Conservation (phyloP, 148 eudicot genomes). For the Fallopia convolvulus region DNA sequence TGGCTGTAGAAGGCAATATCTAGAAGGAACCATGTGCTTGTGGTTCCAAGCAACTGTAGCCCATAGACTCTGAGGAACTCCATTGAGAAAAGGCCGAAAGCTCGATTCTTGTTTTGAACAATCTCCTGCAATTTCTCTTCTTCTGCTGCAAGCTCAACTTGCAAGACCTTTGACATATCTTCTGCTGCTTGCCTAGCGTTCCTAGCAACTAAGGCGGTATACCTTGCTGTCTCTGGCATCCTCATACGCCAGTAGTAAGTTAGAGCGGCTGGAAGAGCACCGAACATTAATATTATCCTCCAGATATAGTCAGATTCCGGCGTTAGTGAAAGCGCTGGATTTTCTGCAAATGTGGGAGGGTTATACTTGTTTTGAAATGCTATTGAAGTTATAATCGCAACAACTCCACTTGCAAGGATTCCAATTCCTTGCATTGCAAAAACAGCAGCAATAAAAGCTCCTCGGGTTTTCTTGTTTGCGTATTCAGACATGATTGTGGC, state of each 20-base stretch:
- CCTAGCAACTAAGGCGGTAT: slow-evolving; percentile 31
- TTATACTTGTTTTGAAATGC: slow-evolving; percentile 18
- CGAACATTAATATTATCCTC: slow-evolving; percentile 19
- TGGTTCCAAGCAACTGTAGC: slow-evolving; percentile 52
- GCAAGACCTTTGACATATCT: slow-evolving; percentile 14
- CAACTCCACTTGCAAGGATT: slow-evolving; percentile 46
- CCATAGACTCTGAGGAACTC: slow-evolving; percentile 49
- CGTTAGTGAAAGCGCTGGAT: slow-evolving; percentile 5
- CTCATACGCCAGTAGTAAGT: slow-evolving; percentile 28
- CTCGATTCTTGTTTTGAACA: neutral
- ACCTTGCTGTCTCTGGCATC: slow-evolving; percentile 29
- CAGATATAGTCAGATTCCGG: slow-evolving; percentile 22
- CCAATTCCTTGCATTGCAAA: slow-evolving; percentile 84
- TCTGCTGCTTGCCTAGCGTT: slow-evolving; percentile 55
- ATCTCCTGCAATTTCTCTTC: slow-evolving; percentile 3
- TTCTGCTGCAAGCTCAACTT: neutral
- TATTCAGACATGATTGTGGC: slow-evolving; percentile 85
- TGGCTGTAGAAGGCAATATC: slow-evolving; percentile 76
- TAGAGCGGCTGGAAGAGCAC: slow-evolving; percentile 20
- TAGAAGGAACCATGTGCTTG: slow-evolving; percentile 59
- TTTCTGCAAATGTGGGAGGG: slow-evolving; percentile 1
- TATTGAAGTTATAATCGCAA: slow-evolving; percentile 35
- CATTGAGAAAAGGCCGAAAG: slow-evolving; percentile 47
- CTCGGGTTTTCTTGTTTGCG: slow-evolving; percentile 70
- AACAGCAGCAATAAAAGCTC: slow-evolving; percentile 62